These are phyloP conservation scores for Tylopilus sp. DNA, from an alignment of 1,284 basidiomycete species.

Conservation along the genomic window DNA sequence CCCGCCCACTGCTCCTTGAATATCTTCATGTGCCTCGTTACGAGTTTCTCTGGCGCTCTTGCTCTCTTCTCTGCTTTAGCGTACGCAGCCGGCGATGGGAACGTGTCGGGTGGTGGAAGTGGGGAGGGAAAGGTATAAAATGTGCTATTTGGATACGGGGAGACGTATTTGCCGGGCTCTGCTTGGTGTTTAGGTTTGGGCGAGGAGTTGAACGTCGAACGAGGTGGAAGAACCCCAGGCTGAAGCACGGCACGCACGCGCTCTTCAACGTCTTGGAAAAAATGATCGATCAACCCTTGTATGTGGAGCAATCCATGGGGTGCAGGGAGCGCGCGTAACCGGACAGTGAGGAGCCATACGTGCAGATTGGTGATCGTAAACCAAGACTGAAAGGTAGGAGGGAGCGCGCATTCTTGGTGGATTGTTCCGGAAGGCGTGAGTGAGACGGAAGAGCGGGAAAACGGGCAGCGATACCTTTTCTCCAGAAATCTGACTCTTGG, in stretches of 20 bases:
- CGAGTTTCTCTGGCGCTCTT: slow-evolving; percentile 73
- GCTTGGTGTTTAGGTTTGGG: slow-evolving; percentile 29
- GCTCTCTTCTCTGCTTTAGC: slow-evolving; percentile 38
- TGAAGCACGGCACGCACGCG: slow-evolving; percentile 83
- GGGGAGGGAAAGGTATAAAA: slow-evolving; percentile 55
- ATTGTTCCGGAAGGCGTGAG: background rate
- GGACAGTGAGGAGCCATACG: slow-evolving; percentile 86
- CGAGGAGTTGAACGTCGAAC: slow-evolving; percentile 14
- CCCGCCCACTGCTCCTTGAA: slow-evolving; percentile 94
- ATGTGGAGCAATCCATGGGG: slow-evolving; percentile 65
- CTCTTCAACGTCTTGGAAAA: slow-evolving; percentile 93
- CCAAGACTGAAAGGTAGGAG: slow-evolving; percentile 96
- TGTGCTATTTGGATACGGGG: slow-evolving; percentile 32
- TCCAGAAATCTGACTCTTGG: slow-evolving; percentile 65
- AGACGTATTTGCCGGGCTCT: slow-evolving; percentile 18
- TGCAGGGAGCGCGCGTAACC: slow-evolving; percentile 80
- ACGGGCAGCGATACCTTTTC: slow-evolving; percentile 46
- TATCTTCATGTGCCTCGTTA: slow-evolving; percentile 89
- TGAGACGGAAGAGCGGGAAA: background rate
- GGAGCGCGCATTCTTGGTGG: slow-evolving; percentile 72
- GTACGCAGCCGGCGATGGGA: slow-evolving; percentile 23
- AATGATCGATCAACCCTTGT: slow-evolving; percentile 90
- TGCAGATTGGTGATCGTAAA: slow-evolving; percentile 95
- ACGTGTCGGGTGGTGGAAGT: slow-evolving; percentile 25
- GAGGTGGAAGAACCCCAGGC: slow-evolving; percentile 41